Evolutionary conservation across 495 filamentous ascomycete species (phyloP).

Genomic region (Oidiodendron maius): DNA sequence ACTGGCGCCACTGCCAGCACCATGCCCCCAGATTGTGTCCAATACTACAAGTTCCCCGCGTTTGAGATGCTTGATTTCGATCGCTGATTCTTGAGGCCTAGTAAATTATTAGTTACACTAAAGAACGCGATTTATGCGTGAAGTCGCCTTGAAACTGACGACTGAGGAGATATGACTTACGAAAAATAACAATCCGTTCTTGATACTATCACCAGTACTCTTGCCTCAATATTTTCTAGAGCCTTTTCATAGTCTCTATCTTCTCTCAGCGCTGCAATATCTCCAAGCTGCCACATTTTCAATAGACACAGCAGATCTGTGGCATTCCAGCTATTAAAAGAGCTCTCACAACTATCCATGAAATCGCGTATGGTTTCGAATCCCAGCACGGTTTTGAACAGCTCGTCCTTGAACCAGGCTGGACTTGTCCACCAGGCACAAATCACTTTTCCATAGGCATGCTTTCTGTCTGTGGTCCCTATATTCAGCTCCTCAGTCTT

Average conservation of each 20-base stretch:
- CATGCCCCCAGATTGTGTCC: conserved; percentile 40
- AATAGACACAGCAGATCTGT: conserved; percentile 34
- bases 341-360: conserved; percentile 29
- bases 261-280: conserved; percentile 27
- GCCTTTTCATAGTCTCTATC: conserved; percentile 27
- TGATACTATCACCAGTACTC: conserved; percentile 37
- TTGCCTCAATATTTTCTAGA: conserved; percentile 31
- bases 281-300: conserved; percentile 38
- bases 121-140: not conserved
- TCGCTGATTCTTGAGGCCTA: conserved; percentile 26
- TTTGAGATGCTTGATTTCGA: conserved; percentile 32
- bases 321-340: conserved; percentile 28
- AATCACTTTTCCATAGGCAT: conserved; percentile 36
- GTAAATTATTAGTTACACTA: conserved; percentile 1
- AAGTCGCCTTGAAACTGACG: not conserved
- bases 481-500: conserved; percentile 19
- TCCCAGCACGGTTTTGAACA: conserved; percentile 30
- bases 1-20: conserved; percentile 33
- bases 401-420: conserved; percentile 34
- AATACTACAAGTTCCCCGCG: conserved; percentile 30
- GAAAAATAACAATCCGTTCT: conserved; percentile 40
- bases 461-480: conserved; percentile 22
- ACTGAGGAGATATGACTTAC: conserved; percentile 13
- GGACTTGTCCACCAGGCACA: conserved; percentile 34
- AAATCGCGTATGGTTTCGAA: conserved; percentile 8